Percentiles rank a stretch among this genome's conserved stretches.
These are phyloP conservation scores for Coniochaeta sp. DNA, from an alignment of 2,329 filamentous ascomycete genomes.

Conservation along the genomic window DNA sequence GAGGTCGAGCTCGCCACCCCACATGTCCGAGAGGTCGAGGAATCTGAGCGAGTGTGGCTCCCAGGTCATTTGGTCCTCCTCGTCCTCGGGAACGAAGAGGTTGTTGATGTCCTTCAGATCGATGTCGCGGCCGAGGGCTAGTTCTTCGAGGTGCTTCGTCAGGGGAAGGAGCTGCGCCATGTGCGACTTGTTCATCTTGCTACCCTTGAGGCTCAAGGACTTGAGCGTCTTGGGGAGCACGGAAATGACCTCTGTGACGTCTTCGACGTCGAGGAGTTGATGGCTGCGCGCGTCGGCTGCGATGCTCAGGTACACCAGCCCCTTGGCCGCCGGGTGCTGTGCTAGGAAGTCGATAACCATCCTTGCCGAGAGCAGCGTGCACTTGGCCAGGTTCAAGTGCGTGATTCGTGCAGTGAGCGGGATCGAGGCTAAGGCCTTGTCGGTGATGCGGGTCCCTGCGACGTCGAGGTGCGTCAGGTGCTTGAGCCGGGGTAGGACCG, in stretches of 20 bases:
- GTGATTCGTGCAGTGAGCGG: conserved; percentile 65
- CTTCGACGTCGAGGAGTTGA: conserved; percentile 59
- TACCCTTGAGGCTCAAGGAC: conserved; percentile 70
- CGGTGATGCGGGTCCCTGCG: conserved; percentile 69
- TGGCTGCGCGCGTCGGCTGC: conserved; percentile 65
- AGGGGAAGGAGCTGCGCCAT: conserved; percentile 56
- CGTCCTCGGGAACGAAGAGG: conserved; percentile 44
- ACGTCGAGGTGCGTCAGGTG: conserved; percentile 71
- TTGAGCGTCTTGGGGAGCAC: conserved; percentile 59
- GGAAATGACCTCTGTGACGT: conserved; percentile 59
- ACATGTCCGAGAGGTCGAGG: conserved; percentile 68
- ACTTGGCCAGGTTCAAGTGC: conserved; percentile 73
- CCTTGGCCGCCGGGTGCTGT: conserved; percentile 60
- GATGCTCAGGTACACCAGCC: conserved; percentile 66
- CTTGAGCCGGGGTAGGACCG: conserved; percentile 61
- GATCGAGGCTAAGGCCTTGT: conserved; percentile 62
- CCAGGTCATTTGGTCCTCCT: conserved; percentile 33
- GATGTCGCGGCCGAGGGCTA: conserved; percentile 64
- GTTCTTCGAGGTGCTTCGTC: conserved; percentile 67
- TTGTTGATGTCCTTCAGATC: conserved; percentile 57
- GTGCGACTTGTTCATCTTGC: conserved; percentile 59
- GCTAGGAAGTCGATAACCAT: conserved; percentile 64
- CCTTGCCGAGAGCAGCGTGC: conserved; percentile 59
- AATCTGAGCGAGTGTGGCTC: conserved; percentile 60
- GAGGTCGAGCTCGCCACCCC: conserved; percentile 52